Conservation (phyloP, 768 basidiomycete species). For the Lanmaoa pseudosensibilis region DNA sequence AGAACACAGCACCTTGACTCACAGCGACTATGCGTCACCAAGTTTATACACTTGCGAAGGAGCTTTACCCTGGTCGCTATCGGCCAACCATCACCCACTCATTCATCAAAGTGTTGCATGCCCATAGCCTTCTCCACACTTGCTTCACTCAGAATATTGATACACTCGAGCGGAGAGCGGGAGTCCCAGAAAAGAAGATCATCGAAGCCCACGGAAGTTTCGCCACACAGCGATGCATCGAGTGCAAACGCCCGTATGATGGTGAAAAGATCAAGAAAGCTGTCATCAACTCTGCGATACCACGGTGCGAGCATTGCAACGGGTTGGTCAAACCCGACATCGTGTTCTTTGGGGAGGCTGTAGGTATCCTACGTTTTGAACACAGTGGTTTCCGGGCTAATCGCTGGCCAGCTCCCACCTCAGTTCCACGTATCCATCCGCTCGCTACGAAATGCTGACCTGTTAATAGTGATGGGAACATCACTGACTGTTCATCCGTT, state of each 20-base stretch:
- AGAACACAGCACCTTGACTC: background rate
- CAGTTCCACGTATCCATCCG: constrained; percentile 60
- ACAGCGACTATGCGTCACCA: background rate
- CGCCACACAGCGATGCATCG: constrained; percentile 80
- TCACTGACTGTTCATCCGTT: constrained; percentile 88
- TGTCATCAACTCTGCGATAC: constrained; percentile 55
- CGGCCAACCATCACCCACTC: constrained; percentile 89
- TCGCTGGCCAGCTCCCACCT: constrained; percentile 59
- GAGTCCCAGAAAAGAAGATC: constrained; percentile 69
- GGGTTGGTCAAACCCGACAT: constrained; percentile 93
- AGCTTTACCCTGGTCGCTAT: constrained; percentile 88
- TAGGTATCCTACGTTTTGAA: constrained; percentile 34
- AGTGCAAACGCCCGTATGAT: constrained; percentile 61
- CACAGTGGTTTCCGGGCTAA: background rate
- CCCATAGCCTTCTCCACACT: constrained; percentile 64
- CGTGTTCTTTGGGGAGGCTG: constrained; percentile 86
- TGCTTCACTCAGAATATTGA: constrained; percentile 95
- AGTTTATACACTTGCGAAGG: constrained; percentile 92
- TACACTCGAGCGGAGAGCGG: constrained; percentile 84
- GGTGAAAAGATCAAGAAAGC: constrained; percentile 65
- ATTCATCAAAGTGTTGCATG: constrained; percentile 80
- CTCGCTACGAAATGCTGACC: constrained; percentile 64
- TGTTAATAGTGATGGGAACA: constrained; percentile 90
- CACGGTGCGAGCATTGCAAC: constrained; percentile 64
- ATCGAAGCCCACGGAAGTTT: constrained; percentile 98